Evolutionary conservation across 1,284 basidiomycete species (phyloP), one percentile per base, ranked within the genome.

Genomic region (Taiwanofungus camphoratus): DNA sequence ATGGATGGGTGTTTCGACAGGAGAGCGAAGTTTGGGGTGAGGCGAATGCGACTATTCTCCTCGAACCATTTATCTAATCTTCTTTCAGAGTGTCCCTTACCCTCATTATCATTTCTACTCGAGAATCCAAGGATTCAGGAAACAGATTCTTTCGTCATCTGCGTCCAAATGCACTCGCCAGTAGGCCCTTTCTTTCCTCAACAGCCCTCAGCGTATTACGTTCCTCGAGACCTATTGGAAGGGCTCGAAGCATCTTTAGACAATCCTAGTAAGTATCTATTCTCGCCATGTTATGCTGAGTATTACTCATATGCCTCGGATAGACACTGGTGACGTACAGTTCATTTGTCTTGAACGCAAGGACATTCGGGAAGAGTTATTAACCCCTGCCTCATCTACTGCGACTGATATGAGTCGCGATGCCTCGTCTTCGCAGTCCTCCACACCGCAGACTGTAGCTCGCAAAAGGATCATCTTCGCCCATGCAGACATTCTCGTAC

Each of bases 381-480:
- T 46, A 5, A 55, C 58, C n/a, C 19, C 49, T 1, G 46, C 54
- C 9, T 54, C 61, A 5, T 49, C 45, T 13, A 52, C 56, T 4
- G 53, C 52, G 16, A 43, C 46, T 3, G 55, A 61, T 12, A 49
- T 52, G 15, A 62, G 71, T 31, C 58, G 53, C 5, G 59, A 58
- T 3, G 65, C 70, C 0, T 57, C 58, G 2, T 71, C 74, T 1
- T 70, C 73, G 2, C 62, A 64, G 27, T 67, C 69, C 0, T 70
- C 73, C 42, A 58, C 65, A 3, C 48, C 68, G 21, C 70, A 67
- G 31, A 69, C 68, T 8, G 69, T 72, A 4, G 80, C 76, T 8
- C 70, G 83, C 9, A 85, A 85, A 52, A 71, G 82, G 18, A 60
- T 87, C 16, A 76, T 93, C 21, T 92, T 88, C 62, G 87, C 87